Evolutionary conservation across 495 filamentous ascomycete species (phyloP).

Genomic region (Aspergillus egyptiacus): DNA sequence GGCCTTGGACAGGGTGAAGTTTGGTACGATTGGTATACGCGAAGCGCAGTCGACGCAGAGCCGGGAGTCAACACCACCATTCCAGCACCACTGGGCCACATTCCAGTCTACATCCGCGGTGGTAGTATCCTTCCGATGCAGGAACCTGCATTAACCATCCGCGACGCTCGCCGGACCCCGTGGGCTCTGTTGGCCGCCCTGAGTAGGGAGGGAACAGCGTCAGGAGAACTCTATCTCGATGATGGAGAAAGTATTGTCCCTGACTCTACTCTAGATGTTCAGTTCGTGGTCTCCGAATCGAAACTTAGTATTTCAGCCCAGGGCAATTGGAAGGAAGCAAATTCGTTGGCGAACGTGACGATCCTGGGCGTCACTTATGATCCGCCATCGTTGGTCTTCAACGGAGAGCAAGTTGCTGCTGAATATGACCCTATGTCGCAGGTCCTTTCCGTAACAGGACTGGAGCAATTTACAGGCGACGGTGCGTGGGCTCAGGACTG

Average conservation of each 20-base stretch:
- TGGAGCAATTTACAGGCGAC: conserved; percentile 41
- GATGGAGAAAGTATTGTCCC: conserved; percentile 71
- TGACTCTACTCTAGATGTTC: conserved; percentile 49
- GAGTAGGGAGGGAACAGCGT: conserved; percentile 49
- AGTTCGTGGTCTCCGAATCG: conserved; percentile 46
- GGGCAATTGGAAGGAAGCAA: conserved; percentile 55
- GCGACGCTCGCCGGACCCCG: conserved; percentile 56
- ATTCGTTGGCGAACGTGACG: conserved; percentile 59
- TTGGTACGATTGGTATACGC: conserved; percentile 85
- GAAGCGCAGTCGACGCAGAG: conserved; percentile 45
- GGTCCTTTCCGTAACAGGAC: conserved; percentile 44
- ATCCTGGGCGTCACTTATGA: conserved; percentile 52
- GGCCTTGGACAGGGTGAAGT: conserved; percentile 55
- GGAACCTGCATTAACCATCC: conserved; percentile 63
- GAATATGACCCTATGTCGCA: conserved; percentile 42
- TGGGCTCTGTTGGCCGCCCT: conserved; percentile 67
- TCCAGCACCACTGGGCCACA: conserved; percentile 68
- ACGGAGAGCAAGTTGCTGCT: conserved; percentile 45
- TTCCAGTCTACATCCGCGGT: conserved; percentile 70
- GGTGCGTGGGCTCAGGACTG: conserved; percentile 56
- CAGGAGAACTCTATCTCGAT: conserved; percentile 69
- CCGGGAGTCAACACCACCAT: conserved; percentile 66
- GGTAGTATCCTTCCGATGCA: conserved; percentile 65
- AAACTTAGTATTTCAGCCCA: conserved; percentile 40
- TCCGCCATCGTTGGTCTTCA: conserved; percentile 45